Base-by-base conservation (phyloP, 495 filamentous ascomycete genomes). In the Thermothielavioides terrestris region DNA sequence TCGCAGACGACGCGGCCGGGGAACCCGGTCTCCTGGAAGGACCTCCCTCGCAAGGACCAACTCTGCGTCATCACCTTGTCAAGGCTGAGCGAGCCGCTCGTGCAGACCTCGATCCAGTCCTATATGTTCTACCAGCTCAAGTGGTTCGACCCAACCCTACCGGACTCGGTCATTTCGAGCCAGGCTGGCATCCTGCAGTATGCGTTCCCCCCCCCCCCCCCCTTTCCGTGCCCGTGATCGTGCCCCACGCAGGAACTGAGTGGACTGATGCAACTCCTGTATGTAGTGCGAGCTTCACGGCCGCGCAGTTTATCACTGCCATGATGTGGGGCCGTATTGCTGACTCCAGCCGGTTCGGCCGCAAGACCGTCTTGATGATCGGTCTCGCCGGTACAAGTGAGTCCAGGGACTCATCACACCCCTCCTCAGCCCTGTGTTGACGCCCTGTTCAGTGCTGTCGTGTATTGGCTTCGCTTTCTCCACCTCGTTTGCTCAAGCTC, bases 91-190 rank as follows among this genome's bases (percentile, higher is more conserved):
- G 87, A 92, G 58, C 87, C 87, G 3, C 70, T 92, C 12, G 80
- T 85, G 1, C 84, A 89, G 60, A 89, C 84, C 1, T 86, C 81
- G 38, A 66, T 92, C 40, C 82, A 85, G 66, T 68, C 84, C 4
- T 90, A 88, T 65, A 84, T 90, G 81, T 87, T 85, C 62, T 86
- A 86, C 55, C 82, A 85, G 66, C 72, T 88, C 35, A 80, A 79
- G 61, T 88, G 82, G 59, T 86, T 88, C 52, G 75, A 84, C 31
- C 70, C 74, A 39, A 75, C 64, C 30, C 72, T 86, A 17, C 75
- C 83, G 18, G 78, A 83, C 56, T 76, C 83, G 1, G 76, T 77
- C 31, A 87, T 92, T 50, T 79, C 88, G 7, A 78, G 76, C 20
- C 88, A 91, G 55, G 86, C 84, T 3, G 88, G 88, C 41, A 75